Evolutionary conservation across 2,329 filamentous ascomycete species (phyloP), one percentile per base, ranked within the genome.

Genomic region (Colletotrichum sp.): DNA sequence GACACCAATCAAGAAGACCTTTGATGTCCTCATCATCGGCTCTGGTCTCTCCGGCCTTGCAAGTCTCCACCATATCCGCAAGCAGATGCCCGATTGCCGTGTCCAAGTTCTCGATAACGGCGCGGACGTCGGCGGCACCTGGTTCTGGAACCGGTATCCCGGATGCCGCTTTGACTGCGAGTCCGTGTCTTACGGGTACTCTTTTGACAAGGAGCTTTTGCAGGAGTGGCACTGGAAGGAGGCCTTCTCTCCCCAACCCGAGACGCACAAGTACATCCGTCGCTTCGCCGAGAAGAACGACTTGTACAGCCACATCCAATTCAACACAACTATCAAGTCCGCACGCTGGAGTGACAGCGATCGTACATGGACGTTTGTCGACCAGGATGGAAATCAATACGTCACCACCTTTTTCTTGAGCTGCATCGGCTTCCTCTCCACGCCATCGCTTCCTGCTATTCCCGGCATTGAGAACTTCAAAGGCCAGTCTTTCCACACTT

Each of bases 121-220:
- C 1, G 86, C 85, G 7, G 87, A 85, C 5, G 84, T 88, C 26
- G 88, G 88, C 5, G 88, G 88, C 7, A 88, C 87, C 0, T 90
- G 88, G 88, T 75, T 87, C 73, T 89, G 88, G 86, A 89, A 89
- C 74, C 82, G 87, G 0, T 90, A 88, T 69, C 88, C 88, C 1
- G 88, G 87, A 1, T 79, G 88, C 13, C 84, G 85, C 77, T 93
- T 91, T 79, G 92, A 93, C 78, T 83, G 91, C 61, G 69, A 71
- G 69, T 66, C 60, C 8, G 60, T 66, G 28, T 71, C 69, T 13
- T 71, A 71, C 32, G 48, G 60, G 18, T 71, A 57, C 32, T 71
- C 69, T 16, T 71, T 71, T 43, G 60, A 66, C 24, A 66, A 71
- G 30, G 69, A 57, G 7, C 60, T 71, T 21, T 57, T 71, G 43